These are phyloP conservation scores for Pecoramyces ruminantium DNA, from an alignment of 192 early-diverging fungal genomes.

Conservation along the genomic window DNA sequence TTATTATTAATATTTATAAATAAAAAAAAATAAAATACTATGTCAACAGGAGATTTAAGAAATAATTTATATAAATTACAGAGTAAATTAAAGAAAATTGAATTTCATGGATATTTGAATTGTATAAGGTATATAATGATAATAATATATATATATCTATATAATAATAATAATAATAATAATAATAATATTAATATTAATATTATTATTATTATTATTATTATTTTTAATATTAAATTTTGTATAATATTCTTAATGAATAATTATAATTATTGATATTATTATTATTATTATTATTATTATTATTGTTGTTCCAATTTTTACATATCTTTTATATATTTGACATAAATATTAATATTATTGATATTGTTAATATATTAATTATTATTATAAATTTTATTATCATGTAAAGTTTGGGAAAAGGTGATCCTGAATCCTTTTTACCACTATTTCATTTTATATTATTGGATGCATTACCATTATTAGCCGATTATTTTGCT, in stretches of 20 bases:
- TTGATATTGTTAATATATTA: too few relatives aligned
- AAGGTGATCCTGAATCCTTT: constrained; percentile 23
- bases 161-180: too few relatives aligned
- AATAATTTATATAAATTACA: constrained; percentile 29
- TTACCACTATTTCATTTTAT: constrained; percentile 37
- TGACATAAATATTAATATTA: constrained; percentile 1
- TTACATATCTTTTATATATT: too few relatives aligned
- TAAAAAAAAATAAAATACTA: background rate
- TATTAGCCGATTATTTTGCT: constrained; percentile 17
- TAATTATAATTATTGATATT: too few relatives aligned
- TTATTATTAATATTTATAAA: too few relatives aligned
- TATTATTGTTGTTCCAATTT: too few relatives aligned
- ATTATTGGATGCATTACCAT: constrained; percentile 23
- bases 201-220: too few relatives aligned
- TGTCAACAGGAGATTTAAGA: constrained; percentile 25
- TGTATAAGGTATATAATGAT: constrained; percentile 8
- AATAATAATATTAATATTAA: too few relatives aligned
- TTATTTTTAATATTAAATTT: too few relatives aligned
- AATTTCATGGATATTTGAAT: constrained; percentile 16
- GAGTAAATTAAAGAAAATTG: constrained; percentile 12
- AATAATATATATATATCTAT: background rate
- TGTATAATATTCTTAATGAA: too few relatives aligned
- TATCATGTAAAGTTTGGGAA: background rate
- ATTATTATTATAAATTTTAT: too few relatives aligned
- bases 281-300: too few relatives aligned